These are phyloP conservation scores for Monilinia fructicola DNA, from an alignment of 2,329 filamentous ascomycete species.

Conservation along the genomic window DNA sequence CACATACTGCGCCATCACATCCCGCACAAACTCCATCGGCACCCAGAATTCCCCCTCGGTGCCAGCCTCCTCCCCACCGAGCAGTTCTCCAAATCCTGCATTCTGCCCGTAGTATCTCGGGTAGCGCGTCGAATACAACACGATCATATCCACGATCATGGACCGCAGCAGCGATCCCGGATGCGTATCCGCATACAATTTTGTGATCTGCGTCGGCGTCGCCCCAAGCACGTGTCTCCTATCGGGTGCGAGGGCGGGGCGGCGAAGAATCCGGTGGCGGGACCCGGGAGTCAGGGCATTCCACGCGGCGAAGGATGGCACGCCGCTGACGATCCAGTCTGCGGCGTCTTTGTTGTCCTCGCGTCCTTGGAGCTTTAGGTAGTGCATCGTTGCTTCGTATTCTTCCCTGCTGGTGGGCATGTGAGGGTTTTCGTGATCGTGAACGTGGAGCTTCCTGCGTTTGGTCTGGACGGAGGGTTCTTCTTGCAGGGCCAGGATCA, in stretches of 20 bases:
- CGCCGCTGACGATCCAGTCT: too few relatives aligned
- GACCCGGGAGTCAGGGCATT: not conserved
- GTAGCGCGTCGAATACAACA: not conserved
- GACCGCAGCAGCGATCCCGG: not conserved
- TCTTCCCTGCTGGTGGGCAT: not conserved
- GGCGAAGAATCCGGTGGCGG: not conserved
- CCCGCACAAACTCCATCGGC: not conserved
- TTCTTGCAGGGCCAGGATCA: not conserved
- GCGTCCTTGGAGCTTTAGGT: not conserved
- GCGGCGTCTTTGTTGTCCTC: too few relatives aligned
- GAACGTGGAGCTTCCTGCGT: not conserved
- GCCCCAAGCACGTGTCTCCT: not conserved
- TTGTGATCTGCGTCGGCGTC: not conserved
- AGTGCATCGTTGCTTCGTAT: not conserved
- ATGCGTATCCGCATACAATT: not conserved
- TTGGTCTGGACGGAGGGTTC: not conserved
- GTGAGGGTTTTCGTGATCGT: too few relatives aligned
- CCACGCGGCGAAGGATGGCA: not conserved
- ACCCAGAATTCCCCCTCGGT: not conserved
- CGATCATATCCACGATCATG: conserved; percentile 3
- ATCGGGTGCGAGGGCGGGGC: not conserved
- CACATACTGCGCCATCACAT: not conserved
- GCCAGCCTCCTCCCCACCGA: fast-evolving
- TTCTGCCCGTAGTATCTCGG: not conserved
- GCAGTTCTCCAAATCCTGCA: not conserved